Evolutionary conservation across 2,329 filamentous ascomycete genomes (phyloP).

Genomic region (Stachybotrys chartarum): DNA sequence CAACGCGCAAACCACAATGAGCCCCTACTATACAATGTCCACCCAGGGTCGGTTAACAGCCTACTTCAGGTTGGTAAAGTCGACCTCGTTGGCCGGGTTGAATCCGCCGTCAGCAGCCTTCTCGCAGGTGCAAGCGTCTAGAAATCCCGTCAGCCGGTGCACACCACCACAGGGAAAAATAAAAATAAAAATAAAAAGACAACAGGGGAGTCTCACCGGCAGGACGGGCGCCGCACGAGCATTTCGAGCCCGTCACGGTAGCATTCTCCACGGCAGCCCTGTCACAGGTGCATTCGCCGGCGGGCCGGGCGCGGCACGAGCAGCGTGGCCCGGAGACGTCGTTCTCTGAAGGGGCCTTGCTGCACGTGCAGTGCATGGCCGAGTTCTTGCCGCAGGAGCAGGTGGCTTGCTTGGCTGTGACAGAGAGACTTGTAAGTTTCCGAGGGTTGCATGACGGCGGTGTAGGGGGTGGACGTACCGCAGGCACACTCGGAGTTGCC

Average conservation of each 20-base stretch:
- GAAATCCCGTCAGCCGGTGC: neutral
- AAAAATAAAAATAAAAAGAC: neutral
- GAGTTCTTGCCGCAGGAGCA: conserved; percentile 89
- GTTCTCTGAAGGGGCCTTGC: conserved; percentile 72
- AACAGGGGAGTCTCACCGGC: conserved; percentile 44
- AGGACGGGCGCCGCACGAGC: conserved; percentile 70
- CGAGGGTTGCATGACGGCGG: neutral
- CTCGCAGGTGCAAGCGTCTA: conserved; percentile 75
- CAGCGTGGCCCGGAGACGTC: conserved; percentile 63
- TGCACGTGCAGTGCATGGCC: conserved; percentile 81
- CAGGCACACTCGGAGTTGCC: conserved; percentile 46
- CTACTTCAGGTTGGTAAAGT: conserved; percentile 71
- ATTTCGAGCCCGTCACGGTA: conserved; percentile 52
- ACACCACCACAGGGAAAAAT: neutral
- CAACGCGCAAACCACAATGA: neutral
- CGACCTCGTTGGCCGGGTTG: conserved; percentile 64
- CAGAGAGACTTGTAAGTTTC: conserved; percentile 2
- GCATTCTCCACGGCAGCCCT: conserved; percentile 64
- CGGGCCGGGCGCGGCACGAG: conserved; percentile 75
- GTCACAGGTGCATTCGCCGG: conserved; percentile 76
- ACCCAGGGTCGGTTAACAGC: neutral
- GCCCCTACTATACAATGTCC: neutral
- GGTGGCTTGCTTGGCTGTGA: conserved; percentile 52
- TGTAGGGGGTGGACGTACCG: conserved; percentile 34
- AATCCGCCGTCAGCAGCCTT: conserved; percentile 57